A percentile compares a stretch with the other conserved stretches of the same genome.
phyloP scores from a whole-genome alignment of 2,329 filamentous ascomycete genomes.

The Falciphora oryzae region DNA sequence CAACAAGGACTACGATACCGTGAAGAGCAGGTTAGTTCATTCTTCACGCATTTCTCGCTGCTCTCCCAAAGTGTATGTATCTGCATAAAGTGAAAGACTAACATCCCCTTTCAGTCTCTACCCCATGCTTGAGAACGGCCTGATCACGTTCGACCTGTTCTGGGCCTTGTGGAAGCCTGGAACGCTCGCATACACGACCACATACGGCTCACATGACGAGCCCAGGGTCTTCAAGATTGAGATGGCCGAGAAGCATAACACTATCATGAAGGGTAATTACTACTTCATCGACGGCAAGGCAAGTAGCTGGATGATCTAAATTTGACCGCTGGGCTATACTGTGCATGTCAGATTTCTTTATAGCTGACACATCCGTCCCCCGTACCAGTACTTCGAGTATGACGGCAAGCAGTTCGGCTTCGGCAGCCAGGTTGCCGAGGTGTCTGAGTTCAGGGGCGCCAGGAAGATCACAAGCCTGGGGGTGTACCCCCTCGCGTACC shows the following conservation, averaged over 20 bases:
- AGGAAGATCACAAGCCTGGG: slow-evolving; percentile 74
- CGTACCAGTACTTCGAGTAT: slow-evolving; percentile 71
- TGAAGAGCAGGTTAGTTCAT: slow-evolving; percentile 52
- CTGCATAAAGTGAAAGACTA: background rate
- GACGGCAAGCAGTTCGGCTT: slow-evolving; percentile 82
- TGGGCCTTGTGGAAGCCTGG: slow-evolving; percentile 90
- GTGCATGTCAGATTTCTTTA: background rate
- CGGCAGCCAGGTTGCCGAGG: slow-evolving; percentile 62
- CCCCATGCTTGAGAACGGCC: slow-evolving; percentile 71
- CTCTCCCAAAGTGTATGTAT: no score
- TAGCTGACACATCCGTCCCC: background rate
- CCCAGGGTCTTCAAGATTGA: slow-evolving; percentile 80
- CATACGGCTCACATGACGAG: slow-evolving; percentile 70
- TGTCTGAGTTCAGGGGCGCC: slow-evolving; percentile 71
- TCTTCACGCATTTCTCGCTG: background rate
- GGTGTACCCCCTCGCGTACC: slow-evolving; percentile 74
- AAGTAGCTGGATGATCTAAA: slow-evolving; percentile 8
- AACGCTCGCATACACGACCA: slow-evolving; percentile 69
- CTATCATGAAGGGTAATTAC: slow-evolving; percentile 66
- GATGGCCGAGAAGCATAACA: slow-evolving; percentile 62
- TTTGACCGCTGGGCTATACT: slow-evolving; percentile 30
- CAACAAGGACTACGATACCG: slow-evolving; percentile 66
- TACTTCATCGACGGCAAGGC: slow-evolving; percentile 68
- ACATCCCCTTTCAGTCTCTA: slow-evolving; percentile 50
- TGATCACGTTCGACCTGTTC: slow-evolving; percentile 82